Conservation (phyloP, 2,329 filamentous ascomycete species). For the Neofusicoccum kwambonambiense region DNA sequence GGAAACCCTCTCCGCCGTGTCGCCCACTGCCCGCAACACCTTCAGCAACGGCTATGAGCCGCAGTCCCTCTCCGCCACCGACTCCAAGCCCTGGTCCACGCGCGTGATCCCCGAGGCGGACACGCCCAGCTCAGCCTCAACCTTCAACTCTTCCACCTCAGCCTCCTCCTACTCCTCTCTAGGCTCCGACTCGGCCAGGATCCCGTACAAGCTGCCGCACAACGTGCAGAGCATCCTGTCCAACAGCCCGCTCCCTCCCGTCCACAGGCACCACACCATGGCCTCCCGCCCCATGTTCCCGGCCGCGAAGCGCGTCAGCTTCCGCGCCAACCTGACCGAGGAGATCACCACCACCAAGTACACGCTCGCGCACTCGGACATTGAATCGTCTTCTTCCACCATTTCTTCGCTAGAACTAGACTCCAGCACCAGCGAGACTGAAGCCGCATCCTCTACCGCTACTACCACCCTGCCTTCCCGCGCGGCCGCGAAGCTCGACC, state of each 20-base stretch:
- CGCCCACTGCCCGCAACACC: constrained; percentile 61
- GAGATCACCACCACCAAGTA: constrained; percentile 58
- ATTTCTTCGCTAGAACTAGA: constrained; percentile 32
- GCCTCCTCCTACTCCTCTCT: constrained; percentile 26
- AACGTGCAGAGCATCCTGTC: constrained; percentile 46
- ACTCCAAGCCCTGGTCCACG: constrained; percentile 32
- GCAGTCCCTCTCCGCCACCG: constrained; percentile 18
- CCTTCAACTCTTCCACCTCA: constrained; percentile 36
- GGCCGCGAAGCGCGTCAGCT: constrained; percentile 57
- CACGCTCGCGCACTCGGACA: constrained; percentile 56
- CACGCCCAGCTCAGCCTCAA: constrained; percentile 39
- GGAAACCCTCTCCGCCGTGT: constrained; percentile 54
- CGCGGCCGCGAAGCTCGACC: constrained; percentile 9
- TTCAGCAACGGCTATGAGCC: constrained; percentile 59
- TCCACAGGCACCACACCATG: constrained; percentile 37
- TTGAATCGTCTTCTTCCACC: constrained; percentile 43
- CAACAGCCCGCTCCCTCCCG: constrained; percentile 44
- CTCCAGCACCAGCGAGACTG: constrained; percentile 19
- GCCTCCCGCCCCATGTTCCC: constrained; percentile 51
- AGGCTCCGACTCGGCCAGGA: constrained; percentile 34
- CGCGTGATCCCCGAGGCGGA: constrained; percentile 24
- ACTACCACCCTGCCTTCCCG: constrained; percentile 4
- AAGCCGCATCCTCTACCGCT: background rate
- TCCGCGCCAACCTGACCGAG: constrained; percentile 56
- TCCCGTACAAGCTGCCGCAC: constrained; percentile 49